Conservation (phyloP, 768 basidiomycete species). For the Serendipita sp. region DNA sequence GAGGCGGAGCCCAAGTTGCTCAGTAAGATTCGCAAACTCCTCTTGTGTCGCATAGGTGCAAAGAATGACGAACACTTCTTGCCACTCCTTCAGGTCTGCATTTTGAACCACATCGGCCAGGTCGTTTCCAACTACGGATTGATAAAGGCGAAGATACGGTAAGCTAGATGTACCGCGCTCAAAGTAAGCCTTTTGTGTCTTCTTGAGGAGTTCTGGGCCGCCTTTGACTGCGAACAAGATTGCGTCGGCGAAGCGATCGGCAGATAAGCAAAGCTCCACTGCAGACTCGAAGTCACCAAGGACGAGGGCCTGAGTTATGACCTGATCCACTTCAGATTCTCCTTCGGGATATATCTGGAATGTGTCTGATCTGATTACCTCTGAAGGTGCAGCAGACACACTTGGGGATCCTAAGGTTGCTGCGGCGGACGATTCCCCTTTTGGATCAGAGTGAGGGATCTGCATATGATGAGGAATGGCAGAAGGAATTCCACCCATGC, state of each 20-base stretch:
- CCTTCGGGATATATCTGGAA: constrained; percentile 84
- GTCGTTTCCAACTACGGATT: constrained; percentile 85
- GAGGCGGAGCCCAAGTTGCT: constrained; percentile 79
- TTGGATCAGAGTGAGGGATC: constrained; percentile 68
- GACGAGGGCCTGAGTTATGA: constrained; percentile 86
- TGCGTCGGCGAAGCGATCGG: constrained; percentile 85
- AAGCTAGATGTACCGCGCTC: constrained; percentile 55
- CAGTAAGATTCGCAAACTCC: constrained; percentile 75
- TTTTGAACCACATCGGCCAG: constrained; percentile 90
- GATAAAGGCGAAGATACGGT: constrained; percentile 87
- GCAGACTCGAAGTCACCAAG: constrained; percentile 92
- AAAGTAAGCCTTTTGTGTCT: constrained; percentile 89
- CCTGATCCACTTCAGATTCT: constrained; percentile 71
- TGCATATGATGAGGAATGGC: constrained; percentile 29
- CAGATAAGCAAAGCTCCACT: constrained; percentile 77
- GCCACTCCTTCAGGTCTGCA: constrained; percentile 88
- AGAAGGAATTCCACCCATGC: constrained; percentile 40
- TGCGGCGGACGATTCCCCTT: constrained; percentile 78
- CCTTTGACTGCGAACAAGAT: constrained; percentile 86
- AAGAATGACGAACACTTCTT: constrained; percentile 88
- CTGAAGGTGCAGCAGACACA: constrained; percentile 57
- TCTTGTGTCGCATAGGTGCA: constrained; percentile 82
- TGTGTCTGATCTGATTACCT: constrained; percentile 55
- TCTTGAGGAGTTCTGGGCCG: constrained; percentile 68
- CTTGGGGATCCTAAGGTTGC: constrained; percentile 89